phyloP scores from a whole-genome alignment of 345 rosid species.

The Salix purpurea region DNA sequence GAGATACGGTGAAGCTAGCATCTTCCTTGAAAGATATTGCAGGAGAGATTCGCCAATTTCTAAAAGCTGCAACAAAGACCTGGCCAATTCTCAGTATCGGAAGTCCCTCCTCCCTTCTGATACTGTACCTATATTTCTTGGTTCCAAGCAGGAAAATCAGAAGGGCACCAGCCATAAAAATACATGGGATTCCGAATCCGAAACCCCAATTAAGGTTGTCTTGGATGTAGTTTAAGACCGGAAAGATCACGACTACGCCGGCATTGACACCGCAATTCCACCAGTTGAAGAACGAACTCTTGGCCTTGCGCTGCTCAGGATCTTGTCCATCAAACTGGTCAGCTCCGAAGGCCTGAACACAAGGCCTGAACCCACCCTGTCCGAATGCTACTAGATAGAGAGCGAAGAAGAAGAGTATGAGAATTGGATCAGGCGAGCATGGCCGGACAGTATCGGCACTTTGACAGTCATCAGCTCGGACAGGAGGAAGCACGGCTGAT shows the following conservation, averaged over 20 bases:
- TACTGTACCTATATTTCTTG: conserved; percentile 1
- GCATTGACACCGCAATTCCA: background rate
- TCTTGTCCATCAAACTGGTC: conserved; percentile 8
- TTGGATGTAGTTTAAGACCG: conserved; percentile 17
- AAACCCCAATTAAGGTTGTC: conserved; percentile 29
- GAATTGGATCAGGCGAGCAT: background rate
- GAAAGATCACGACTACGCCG: background rate
- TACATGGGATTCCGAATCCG: conserved; percentile 28
- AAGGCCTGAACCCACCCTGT: conserved; percentile 7
- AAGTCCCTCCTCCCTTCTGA: background rate
- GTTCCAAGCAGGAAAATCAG: conserved; percentile 5
- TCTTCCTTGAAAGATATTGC: background rate
- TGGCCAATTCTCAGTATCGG: background rate
- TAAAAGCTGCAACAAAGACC: conserved; percentile 1
- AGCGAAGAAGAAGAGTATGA: conserved; percentile 1
- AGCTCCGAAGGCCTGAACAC: conserved; percentile 9
- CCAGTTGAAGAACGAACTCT: conserved; percentile 7
- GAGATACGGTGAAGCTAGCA: background rate
- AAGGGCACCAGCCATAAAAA: conserved; percentile 13
- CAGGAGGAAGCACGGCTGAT: background rate
- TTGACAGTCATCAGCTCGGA: background rate
- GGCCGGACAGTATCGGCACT: background rate
- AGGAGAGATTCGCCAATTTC: conserved; percentile 1
- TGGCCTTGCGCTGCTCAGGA: background rate
- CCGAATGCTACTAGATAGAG: conserved; percentile 5